A percentile compares a stretch with the other conserved stretches of the same genome.
phyloP scores from a whole-genome alignment of 768 basidiomycete species.

The Termitomyces sp. region DNA sequence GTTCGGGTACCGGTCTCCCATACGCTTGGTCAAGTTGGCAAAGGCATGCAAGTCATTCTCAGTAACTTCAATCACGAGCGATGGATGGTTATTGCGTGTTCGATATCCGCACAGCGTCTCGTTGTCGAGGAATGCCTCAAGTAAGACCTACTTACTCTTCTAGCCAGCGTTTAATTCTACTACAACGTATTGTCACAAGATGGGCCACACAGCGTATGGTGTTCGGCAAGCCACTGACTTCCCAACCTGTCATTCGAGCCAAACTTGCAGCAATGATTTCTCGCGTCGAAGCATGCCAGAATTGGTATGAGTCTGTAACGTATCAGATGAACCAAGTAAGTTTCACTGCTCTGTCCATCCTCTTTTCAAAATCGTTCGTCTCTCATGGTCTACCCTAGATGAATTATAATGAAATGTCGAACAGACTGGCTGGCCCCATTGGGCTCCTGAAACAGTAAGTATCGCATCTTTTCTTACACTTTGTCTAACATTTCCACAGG shows the following conservation, averaged over 20 bases:
- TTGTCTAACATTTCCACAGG: conserved; percentile 27
- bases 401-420: conserved; percentile 80
- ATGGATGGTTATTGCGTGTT: conserved; percentile 78
- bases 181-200: conserved; percentile 29
- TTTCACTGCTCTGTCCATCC: neutral
- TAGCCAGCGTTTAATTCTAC: neutral
- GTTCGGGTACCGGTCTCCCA: conserved; percentile 81
- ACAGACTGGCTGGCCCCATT: conserved; percentile 84
- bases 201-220: conserved; percentile 89
- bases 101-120: conserved; percentile 69
- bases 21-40: conserved; percentile 82
- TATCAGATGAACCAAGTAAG: conserved; percentile 88
- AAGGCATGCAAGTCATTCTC: conserved; percentile 78
- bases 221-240: conserved; percentile 81
- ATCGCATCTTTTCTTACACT: neutral
- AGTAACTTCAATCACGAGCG: conserved; percentile 89
- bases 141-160: conserved; percentile 31
- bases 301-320: conserved; percentile 87
- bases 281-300: conserved; percentile 79
- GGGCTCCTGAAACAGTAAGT: conserved; percentile 84
- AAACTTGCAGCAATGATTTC: conserved; percentile 91
- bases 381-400: conserved; percentile 43
- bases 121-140: conserved; percentile 90
- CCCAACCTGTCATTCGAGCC: conserved; percentile 82
- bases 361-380: neutral